Conservation (phyloP, 768 basidiomycete genomes). For the Daedalea quercina region DNA sequence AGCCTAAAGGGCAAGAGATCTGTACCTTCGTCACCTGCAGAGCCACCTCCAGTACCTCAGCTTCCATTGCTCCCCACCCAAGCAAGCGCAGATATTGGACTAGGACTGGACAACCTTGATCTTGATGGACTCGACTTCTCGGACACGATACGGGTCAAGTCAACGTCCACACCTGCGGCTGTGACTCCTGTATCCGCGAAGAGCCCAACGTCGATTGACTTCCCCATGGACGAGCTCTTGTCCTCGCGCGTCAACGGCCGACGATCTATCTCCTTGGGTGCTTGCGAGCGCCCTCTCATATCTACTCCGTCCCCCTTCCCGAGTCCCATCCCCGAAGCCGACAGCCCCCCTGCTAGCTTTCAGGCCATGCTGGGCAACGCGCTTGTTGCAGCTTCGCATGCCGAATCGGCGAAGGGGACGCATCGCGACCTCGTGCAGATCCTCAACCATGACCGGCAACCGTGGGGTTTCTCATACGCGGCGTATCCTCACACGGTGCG, state of each 20-base stretch:
- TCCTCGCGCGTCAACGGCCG: slow-evolving; percentile 47
- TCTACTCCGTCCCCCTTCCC: slow-evolving; percentile 29
- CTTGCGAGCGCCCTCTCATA: slow-evolving; percentile 34
- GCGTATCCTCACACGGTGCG: slow-evolving; percentile 70
- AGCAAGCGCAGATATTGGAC: slow-evolving; percentile 11
- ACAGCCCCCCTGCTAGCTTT: slow-evolving; percentile 10
- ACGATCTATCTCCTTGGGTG: slow-evolving; percentile 64
- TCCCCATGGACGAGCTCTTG: slow-evolving; percentile 22
- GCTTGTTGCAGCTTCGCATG: slow-evolving; percentile 89
- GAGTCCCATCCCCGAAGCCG: slow-evolving; percentile 28
- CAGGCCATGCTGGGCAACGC: slow-evolving; percentile 83
- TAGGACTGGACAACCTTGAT: slow-evolving; percentile 33
- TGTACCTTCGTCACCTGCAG: not conserved
- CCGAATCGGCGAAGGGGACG: slow-evolving; percentile 87
- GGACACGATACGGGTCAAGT: slow-evolving; percentile 4
- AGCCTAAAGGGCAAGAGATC: slow-evolving; percentile 54
- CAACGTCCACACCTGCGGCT: slow-evolving; percentile 17
- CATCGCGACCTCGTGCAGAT: slow-evolving; percentile 90
- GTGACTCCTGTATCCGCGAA: slow-evolving; percentile 6
- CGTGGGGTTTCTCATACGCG: slow-evolving; percentile 87
- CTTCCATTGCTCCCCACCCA: slow-evolving; percentile 12
- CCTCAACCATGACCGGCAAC: slow-evolving; percentile 80
- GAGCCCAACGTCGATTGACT: slow-evolving; percentile 27
- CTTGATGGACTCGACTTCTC: slow-evolving; percentile 34
- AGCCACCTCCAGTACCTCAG: slow-evolving; percentile 10